Conservation (phyloP, 129 eudicot genomes). For the Flaveria brownii region DNA sequence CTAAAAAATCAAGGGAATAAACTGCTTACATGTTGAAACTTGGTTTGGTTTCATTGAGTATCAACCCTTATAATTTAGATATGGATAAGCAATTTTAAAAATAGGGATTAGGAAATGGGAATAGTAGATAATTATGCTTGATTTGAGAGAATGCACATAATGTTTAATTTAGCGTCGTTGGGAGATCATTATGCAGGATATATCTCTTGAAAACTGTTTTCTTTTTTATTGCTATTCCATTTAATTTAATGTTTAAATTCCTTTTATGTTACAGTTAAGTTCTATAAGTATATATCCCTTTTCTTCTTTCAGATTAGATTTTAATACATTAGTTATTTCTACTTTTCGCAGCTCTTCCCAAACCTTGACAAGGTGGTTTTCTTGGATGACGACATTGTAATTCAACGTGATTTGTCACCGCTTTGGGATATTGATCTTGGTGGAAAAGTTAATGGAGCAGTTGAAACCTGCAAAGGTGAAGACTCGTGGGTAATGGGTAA, state of each 20-base stretch:
- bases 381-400: slow-evolving; percentile 89
- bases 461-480: slow-evolving; percentile 95
- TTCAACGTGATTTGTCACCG: slow-evolving; percentile 86
- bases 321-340: slow-evolving; percentile 12
- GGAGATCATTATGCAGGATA: not conserved
- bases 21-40: not conserved
- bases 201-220: not conserved
- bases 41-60: not conserved
- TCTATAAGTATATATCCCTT: not conserved
- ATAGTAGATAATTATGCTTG: not conserved
- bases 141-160: not conserved
- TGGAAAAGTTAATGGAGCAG: slow-evolving; percentile 97
- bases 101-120: not conserved
- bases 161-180: not conserved
- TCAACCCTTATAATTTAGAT: not conserved
- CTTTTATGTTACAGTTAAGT: not conserved
- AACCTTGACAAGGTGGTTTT: slow-evolving; percentile 94
- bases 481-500: slow-evolving; percentile 97
- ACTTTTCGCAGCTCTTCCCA: slow-evolving; percentile 74
- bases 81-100: not conserved
- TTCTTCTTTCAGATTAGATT: not conserved
- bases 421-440: slow-evolving; percentile 91
- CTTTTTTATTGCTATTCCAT: not conserved
- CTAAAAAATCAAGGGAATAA: not conserved
- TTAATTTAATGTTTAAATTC: not conserved